Evolutionary conservation across 441 rosid species (phyloP).

Genomic region (Populus hybrid): DNA sequence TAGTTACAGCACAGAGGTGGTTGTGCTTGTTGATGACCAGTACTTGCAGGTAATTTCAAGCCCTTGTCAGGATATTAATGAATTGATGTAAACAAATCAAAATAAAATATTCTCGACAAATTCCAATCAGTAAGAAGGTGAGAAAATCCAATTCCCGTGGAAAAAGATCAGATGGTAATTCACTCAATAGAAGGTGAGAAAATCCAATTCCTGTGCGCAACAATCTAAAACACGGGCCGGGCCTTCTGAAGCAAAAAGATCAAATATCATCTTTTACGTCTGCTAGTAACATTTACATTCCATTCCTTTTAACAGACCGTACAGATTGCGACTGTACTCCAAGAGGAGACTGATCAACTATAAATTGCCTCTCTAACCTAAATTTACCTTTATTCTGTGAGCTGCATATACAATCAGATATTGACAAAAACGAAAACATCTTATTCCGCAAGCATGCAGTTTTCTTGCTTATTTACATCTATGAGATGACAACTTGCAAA

Average conservation of each 20-base stretch:
- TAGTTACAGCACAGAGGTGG: background rate
- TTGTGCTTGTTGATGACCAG: background rate
- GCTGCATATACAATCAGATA: constrained; percentile 20
- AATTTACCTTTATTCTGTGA: constrained; percentile 1
- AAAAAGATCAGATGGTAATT: too few relatives aligned
- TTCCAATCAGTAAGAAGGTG: background rate
- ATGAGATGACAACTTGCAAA: constrained; percentile 14
- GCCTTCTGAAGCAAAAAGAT: background rate
- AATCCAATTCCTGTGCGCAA: background rate
- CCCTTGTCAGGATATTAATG: background rate
- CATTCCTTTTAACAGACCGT: constrained; percentile 19
- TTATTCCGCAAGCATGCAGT: constrained; percentile 26
- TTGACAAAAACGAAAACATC: constrained; percentile 18
- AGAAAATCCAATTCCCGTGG: background rate
- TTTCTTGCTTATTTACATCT: constrained; percentile 35
- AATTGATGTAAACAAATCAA: background rate
- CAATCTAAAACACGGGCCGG: background rate
- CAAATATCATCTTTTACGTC: background rate
- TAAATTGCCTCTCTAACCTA: constrained; percentile 1
- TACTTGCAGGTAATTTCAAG: background rate
- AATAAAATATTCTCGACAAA: background rate
- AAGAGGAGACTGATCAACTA: constrained; percentile 9
- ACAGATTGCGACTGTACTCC: constrained; percentile 9
- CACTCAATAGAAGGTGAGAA: too few relatives aligned
- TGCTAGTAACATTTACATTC: constrained; percentile 25